Percentiles rank a stretch among this genome's conserved stretches.
Evolutionary conservation across 305 asterid genomes (phyloP).

Genomic region (Fraxinus greggii): DNA sequence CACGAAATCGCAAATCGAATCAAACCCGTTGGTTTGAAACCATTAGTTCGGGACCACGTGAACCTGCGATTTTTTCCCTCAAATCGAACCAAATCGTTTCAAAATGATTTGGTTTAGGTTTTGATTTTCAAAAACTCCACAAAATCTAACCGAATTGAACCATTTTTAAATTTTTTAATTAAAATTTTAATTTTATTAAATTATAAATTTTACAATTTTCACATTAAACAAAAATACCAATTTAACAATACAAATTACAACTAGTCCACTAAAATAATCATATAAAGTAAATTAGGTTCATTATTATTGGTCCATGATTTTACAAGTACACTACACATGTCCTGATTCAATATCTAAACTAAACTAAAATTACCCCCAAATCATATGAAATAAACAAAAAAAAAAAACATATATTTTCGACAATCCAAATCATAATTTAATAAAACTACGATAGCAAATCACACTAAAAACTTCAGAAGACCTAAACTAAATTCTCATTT

Average conservation of each 20-base stretch:
- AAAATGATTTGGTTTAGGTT: no score
- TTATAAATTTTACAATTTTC: neutral
- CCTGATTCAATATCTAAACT: neutral
- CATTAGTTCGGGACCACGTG: no score
- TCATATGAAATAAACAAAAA: neutral
- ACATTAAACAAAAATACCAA: neutral
- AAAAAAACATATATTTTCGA: neutral
- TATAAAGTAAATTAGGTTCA: neutral
- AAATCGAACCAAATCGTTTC: no score
- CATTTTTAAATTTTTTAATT: no score
- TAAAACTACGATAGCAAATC: neutral
- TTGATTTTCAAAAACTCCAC: neutral
- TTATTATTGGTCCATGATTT: no score
- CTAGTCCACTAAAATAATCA: no score
- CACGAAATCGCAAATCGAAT: no score
- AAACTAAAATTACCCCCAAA: neutral
- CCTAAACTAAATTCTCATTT: neutral
- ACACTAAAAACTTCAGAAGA: neutral
- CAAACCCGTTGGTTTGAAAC: no score
- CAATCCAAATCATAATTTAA: neutral
- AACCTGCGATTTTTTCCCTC: no score
- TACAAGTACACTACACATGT: neutral
- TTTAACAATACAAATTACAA: neutral
- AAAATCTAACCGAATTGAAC: no score
- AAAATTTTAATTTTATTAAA: neutral